These are phyloP conservation scores for Biscogniauxia marginata DNA, from an alignment of 2,329 filamentous ascomycete species.

Conservation along the genomic window DNA sequence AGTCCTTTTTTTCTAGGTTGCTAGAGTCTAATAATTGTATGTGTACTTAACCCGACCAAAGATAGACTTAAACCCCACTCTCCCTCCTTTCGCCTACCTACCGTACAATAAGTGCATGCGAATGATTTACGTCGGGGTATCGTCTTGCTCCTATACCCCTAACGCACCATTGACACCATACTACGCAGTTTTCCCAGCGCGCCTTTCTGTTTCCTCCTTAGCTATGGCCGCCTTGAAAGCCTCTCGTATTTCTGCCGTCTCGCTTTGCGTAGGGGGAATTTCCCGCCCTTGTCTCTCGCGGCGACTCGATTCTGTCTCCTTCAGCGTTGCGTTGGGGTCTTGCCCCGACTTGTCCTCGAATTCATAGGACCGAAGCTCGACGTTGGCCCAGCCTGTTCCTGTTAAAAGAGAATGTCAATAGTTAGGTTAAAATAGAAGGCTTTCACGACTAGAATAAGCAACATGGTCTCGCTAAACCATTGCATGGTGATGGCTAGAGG, in stretches of 20 bases:
- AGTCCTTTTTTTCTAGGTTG: too few species aligned
- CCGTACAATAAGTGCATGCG: background rate
- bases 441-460: background rate
- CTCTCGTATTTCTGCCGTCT: constrained; percentile 45
- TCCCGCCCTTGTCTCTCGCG: constrained; percentile 41
- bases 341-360: constrained; percentile 55
- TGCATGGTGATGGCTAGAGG: background rate
- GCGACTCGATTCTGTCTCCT: constrained; percentile 51
- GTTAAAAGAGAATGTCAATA: constrained; percentile 3
- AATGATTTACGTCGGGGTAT: background rate
- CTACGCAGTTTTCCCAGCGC: background rate
- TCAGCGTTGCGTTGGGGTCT: constrained; percentile 47
- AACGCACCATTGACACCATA: background rate
- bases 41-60: too few species aligned
- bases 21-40: too few species aligned
- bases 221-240: constrained; percentile 37
- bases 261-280: constrained; percentile 41
- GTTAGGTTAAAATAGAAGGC: background rate
- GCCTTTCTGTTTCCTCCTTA: constrained; percentile 23
- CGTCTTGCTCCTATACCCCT: background rate
- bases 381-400: constrained; percentile 75
- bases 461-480: background rate
- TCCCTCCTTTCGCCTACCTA: background rate
- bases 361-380: constrained; percentile 67
- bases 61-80: too few species aligned